Base-by-base conservation (phyloP, 176 grass and related monocot species). In the Elymus sibiricus region DNA sequence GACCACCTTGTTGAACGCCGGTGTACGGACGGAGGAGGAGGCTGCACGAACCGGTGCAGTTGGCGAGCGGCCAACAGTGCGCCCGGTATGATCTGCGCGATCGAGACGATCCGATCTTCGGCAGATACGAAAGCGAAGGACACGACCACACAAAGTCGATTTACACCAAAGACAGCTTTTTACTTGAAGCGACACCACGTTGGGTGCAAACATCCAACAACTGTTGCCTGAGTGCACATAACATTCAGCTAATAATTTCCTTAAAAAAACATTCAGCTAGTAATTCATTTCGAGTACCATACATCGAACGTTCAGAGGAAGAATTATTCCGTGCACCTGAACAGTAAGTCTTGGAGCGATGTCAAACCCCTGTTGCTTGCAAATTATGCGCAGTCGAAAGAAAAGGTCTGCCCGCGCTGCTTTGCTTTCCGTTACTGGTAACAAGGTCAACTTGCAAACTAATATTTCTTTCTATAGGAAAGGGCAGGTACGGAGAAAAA, bases 41-140 rank as follows among this genome's bases (percentile, higher is more conserved):
- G 28, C 14, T 31, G 26, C 47, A 51, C 11, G 79, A 51, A 38
- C 35, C 10, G 24, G 38, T 22, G 9, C 67, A 11, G 63, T 82
- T 78, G 78, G 63, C 63, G 27, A 43, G 46, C 58, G 53, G n/a
- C 1, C 29, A 24, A 24, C 32, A 35, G 34, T 35, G 34, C 34
- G 34, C 34, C 34, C 34, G 66, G 76, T 79, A 62, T 19, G 81
- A 89, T 84, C 29, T 24, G 81, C 31, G 12, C 25, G 86, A 59
- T 59, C 11, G 21, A 11, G 24, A 19, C n/a, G 66, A 84, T 84
- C 26, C n/a, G 66, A 84, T 84, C 26, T 59, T 26, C 7, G 64
- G 39, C 87, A 31, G 67, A 89, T 89, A 84, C 55, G 82, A 89
- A 56, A 74, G 67, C 24, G 0, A 37, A 37, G 35, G 35, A 37